These are phyloP conservation scores for Cokeromyces recurvatus DNA, from an alignment of 371 early-diverging fungal genomes.

Conservation along the genomic window DNA sequence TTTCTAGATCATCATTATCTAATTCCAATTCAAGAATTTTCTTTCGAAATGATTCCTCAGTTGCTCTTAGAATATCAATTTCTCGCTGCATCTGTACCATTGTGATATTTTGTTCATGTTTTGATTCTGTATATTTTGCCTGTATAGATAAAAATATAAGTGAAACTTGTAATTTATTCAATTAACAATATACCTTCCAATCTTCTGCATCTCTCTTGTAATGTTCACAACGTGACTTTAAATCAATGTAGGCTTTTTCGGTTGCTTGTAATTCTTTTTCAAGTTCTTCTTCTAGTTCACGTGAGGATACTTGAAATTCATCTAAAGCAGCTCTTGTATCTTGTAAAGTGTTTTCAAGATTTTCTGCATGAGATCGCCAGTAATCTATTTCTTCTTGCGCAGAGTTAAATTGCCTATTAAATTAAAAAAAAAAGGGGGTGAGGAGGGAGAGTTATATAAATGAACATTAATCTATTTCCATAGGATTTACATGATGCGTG, in stretches of 20 bases:
- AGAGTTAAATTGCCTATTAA: constrained; percentile 42
- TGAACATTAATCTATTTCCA: constrained; percentile 20
- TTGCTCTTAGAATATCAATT: constrained; percentile 66
- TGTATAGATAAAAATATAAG: constrained; percentile 1
- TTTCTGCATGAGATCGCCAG: constrained; percentile 45
- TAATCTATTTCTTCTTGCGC: constrained; percentile 56
- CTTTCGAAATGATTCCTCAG: constrained; percentile 68
- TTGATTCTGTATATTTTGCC: constrained; percentile 42
- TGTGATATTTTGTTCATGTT: constrained; percentile 59
- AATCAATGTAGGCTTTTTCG: constrained; percentile 56
- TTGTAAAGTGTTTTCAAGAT: constrained; percentile 44
- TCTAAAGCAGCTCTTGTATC: constrained; percentile 58
- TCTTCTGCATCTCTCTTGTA: constrained; percentile 61
- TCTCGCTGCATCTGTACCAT: constrained; percentile 71
- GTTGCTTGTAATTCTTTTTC: constrained; percentile 59
- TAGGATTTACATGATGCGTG: constrained; percentile 1
- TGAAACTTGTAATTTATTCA: neutral
- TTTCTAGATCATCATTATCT: constrained; percentile 71
- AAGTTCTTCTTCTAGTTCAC: constrained; percentile 62
- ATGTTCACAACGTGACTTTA: constrained; percentile 54
- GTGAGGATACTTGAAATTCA: constrained; percentile 58
- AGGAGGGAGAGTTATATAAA: neutral
- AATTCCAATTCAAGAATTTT: constrained; percentile 73
- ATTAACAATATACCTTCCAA: constrained; percentile 54
- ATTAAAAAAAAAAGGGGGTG: neutral